These are phyloP conservation scores for Boletus insuetus DNA, from an alignment of 768 basidiomycete species.

Conservation along the genomic window DNA sequence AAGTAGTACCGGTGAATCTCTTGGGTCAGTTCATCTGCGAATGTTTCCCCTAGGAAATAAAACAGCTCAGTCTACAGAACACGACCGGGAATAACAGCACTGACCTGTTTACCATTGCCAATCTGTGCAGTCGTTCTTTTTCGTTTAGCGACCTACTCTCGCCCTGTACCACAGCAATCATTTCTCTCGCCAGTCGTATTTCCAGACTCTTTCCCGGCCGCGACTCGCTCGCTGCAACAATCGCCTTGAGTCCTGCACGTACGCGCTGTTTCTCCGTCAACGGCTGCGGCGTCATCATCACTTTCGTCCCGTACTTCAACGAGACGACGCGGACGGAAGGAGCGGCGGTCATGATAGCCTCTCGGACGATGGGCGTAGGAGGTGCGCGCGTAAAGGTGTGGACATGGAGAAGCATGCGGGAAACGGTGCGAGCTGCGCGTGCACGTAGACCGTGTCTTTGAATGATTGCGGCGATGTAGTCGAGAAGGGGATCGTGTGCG, in stretches of 20 bases:
- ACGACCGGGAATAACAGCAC: conserved; percentile 21
- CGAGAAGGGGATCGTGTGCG: conserved; percentile 70
- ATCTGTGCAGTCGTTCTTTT: conserved; percentile 61
- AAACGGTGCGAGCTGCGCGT: conserved; percentile 52
- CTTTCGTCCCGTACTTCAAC: conserved; percentile 63
- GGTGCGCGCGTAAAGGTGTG: conserved; percentile 72
- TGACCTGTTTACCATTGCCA: conserved; percentile 78
- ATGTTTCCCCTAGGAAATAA: conserved; percentile 22
- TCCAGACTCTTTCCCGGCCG: conserved; percentile 56
- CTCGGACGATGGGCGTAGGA: conserved; percentile 76
- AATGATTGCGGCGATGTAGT: conserved; percentile 60
- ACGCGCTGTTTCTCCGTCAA: conserved; percentile 80
- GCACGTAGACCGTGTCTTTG: conserved; percentile 66
- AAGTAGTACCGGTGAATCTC: too few relatives aligned
- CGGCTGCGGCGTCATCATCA: conserved; percentile 61
- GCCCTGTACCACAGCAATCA: conserved; percentile 68
- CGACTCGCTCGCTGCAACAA: conserved; percentile 59
- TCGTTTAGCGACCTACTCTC: conserved; percentile 55
- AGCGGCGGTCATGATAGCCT: conserved; percentile 65
- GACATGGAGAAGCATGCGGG: conserved; percentile 66
- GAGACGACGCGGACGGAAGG: conserved; percentile 67
- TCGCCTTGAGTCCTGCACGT: conserved; percentile 66
- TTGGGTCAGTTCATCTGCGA: conserved; percentile 6
- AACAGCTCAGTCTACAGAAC: conserved; percentile 1
- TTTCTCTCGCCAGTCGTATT: conserved; percentile 75